Conservation (phyloP, 1,284 basidiomycete genomes). For the Mycosarcoma maydis region DNA sequence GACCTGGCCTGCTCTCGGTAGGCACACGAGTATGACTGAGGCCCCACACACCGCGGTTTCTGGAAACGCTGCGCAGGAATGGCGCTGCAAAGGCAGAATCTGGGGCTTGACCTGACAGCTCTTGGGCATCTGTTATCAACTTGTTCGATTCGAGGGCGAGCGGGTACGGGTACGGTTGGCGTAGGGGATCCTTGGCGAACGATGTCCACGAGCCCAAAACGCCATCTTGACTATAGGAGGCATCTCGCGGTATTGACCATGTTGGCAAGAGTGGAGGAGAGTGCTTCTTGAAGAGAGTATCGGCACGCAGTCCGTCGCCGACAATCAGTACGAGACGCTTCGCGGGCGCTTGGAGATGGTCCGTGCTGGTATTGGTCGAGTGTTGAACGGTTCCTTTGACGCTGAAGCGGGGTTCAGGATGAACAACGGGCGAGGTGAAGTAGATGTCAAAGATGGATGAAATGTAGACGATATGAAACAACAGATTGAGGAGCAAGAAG, state of each 20-base stretch:
- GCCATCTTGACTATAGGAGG: conserved; percentile 1
- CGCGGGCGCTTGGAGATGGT: conserved; percentile 69
- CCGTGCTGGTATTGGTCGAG: background rate
- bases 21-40: conserved; percentile 87
- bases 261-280: conserved; percentile 12
- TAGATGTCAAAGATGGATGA: conserved; percentile 82
- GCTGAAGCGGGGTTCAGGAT: conserved; percentile 54
- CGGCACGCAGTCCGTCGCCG: conserved; percentile 79
- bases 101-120: background rate
- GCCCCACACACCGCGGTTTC: conserved; percentile 77
- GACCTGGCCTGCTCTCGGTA: conserved; percentile 87
- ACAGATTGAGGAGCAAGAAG: conserved; percentile 69
- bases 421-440: conserved; percentile 73
- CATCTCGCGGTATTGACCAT: conserved; percentile 39
- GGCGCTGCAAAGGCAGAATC: conserved; percentile 73
- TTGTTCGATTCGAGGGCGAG: conserved; percentile 19
- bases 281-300: conserved; percentile 75
- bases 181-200: conserved; percentile 26
- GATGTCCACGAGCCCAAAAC: conserved; percentile 19
- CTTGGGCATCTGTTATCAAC: background rate
- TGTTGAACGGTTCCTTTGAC: conserved; percentile 15
- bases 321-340: conserved; percentile 83
- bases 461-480: conserved; percentile 59
- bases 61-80: conserved; percentile 76
- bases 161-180: conserved; percentile 25